Evolutionary conservation across 768 basidiomycete species (phyloP).

Genomic region (Auricularia sp.): DNA sequence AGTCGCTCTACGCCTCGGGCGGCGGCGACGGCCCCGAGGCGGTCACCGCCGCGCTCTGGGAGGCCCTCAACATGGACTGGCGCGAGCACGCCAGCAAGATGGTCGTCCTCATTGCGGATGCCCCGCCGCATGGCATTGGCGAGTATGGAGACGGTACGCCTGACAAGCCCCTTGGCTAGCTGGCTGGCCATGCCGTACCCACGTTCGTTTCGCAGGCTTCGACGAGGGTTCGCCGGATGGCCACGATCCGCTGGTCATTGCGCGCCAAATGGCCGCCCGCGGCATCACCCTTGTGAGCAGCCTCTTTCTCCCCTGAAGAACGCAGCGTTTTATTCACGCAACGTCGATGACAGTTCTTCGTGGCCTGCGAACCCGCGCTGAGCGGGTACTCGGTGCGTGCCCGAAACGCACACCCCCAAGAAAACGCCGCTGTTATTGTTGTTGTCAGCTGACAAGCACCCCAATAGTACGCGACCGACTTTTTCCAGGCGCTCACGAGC

Average conservation of each 20-base stretch:
- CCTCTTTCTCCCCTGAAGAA: not conserved
- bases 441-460: not conserved
- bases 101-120: conserved; percentile 94
- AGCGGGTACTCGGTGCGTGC: conserved; percentile 76
- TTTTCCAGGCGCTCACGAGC: conserved; percentile 83
- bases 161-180: not conserved
- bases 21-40: conserved; percentile 96
- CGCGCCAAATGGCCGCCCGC: conserved; percentile 76
- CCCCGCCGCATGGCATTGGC: conserved; percentile 94
- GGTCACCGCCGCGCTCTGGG: conserved; percentile 85
- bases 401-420: not conserved
- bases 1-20: conserved; percentile 76
- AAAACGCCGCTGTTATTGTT: not conserved
- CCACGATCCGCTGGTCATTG: conserved; percentile 78
- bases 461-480: conserved; percentile 77
- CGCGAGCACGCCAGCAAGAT: conserved; percentile 81
- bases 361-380: conserved; percentile 95
- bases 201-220: conserved; percentile 46
- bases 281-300: conserved; percentile 79
- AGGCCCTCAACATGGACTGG: conserved; percentile 87
- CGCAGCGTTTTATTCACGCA: not conserved
- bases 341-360: conserved; percentile 63
- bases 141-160: conserved; percentile 87
- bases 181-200: not conserved
- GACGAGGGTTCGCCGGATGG: conserved; percentile 93